Percentiles rank a stretch among this genome's conserved stretches.
Evolutionary conservation across 1,284 basidiomycete species (phyloP).

Genomic region (Lentinus polychrous): DNA sequence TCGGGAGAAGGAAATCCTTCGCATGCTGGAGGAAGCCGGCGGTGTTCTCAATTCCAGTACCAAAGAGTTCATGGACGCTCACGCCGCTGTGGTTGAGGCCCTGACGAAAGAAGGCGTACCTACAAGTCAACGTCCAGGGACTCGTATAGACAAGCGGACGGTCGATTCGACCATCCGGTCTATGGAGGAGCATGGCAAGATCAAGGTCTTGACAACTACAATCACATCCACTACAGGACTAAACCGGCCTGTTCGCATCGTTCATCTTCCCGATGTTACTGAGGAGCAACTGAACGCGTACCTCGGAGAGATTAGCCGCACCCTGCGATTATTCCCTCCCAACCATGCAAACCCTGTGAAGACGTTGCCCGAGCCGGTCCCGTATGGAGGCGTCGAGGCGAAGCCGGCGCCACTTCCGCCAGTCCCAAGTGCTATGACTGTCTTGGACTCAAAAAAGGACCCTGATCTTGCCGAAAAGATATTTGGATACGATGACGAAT

Average conservation of each 20-base stretch:
- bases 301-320: conserved; percentile 43
- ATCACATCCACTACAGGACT: conserved; percentile 47
- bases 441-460: conserved; percentile 36
- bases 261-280: conserved; percentile 49
- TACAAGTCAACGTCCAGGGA: conserved; percentile 59
- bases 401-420: conserved; percentile 18
- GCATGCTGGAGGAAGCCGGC: conserved; percentile 52
- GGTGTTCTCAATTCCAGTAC: conserved; percentile 60
- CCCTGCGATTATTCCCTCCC: conserved; percentile 23
- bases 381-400: conserved; percentile 40
- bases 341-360: conserved; percentile 26
- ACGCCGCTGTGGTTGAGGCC: conserved; percentile 49
- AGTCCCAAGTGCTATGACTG: conserved; percentile 28
- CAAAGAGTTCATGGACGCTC: conserved; percentile 62
- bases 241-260: conserved; percentile 47
- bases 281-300: conserved; percentile 47
- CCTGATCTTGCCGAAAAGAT: conserved; percentile 38
- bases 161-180: conserved; percentile 48
- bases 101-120: conserved; percentile 52
- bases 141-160: conserved; percentile 69
- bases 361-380: conserved; percentile 45
- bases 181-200: conserved; percentile 52
- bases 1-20: conserved; percentile 69
- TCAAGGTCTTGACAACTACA: conserved; percentile 60
- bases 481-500: conserved; percentile 43